A percentile compares a stretch with the other conserved stretches of the same genome.
Evolutionary conservation across 805 yeast species (phyloP).

Genomic region (Candida succiphila): DNA sequence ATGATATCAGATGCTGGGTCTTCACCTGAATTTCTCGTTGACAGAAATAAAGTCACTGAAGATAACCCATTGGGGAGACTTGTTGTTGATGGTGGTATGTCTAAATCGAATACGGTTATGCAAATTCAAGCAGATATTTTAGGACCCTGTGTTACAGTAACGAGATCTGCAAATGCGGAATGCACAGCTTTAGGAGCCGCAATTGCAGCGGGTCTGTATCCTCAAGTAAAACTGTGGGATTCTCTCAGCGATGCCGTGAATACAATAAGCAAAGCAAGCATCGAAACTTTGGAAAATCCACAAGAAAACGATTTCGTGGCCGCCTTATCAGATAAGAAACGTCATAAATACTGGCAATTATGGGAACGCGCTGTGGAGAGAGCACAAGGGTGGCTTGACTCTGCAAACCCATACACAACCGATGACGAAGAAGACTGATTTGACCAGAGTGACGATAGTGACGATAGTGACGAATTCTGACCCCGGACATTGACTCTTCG

Average conservation of each 20-base stretch:
- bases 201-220: conserved; percentile 79
- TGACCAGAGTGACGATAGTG: no score
- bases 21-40: conserved; percentile 44
- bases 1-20: conserved; percentile 81
- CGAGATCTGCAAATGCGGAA: conserved; percentile 74
- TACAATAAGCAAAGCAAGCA: conserved; percentile 23
- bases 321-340: conserved; percentile 41
- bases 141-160: conserved; percentile 78
- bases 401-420: neutral
- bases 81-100: conserved; percentile 94
- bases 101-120: conserved; percentile 82
- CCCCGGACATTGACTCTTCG: neutral
- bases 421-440: conserved; percentile 3
- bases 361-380: conserved; percentile 86
- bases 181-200: conserved; percentile 97
- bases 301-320: conserved; percentile 15
- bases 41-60: neutral
- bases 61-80: conserved; percentile 21
- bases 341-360: conserved; percentile 54
- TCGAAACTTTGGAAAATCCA: conserved; percentile 2
- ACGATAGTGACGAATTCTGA: conserved; percentile 2
- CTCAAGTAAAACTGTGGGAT: conserved; percentile 61
- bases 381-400: conserved; percentile 67
- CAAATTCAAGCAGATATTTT: conserved; percentile 89
- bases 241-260: conserved; percentile 58